Conservation (phyloP, 1,139 yeast species). For the Geotrichum phurueaensis region DNA sequence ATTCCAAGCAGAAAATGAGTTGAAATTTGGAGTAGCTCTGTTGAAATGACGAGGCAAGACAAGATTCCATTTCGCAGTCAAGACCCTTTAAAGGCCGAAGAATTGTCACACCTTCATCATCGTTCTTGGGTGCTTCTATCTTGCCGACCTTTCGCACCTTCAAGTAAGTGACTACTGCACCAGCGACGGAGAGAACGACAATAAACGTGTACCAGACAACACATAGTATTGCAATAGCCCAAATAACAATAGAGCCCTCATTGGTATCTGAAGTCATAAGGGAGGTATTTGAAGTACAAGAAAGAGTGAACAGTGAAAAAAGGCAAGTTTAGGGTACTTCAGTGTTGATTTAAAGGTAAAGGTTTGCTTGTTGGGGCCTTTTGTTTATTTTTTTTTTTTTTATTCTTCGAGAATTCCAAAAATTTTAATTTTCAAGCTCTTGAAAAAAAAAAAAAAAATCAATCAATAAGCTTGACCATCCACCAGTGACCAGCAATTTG, state of each 20-base stretch:
- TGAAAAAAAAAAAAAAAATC: not conserved
- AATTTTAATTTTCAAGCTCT: not conserved
- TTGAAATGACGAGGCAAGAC: slow-evolving; percentile 60
- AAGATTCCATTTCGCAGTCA: slow-evolving; percentile 66
- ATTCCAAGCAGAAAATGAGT: slow-evolving; percentile 70
- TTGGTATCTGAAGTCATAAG: not conserved
- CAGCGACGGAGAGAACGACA: slow-evolving; percentile 19
- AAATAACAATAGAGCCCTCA: not conserved
- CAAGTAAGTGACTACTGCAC: slow-evolving; percentile 14
- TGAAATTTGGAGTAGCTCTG: slow-evolving; percentile 72
- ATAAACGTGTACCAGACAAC: slow-evolving; percentile 24
- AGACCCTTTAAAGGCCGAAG: slow-evolving; percentile 78
- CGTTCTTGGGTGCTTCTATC: not conserved
- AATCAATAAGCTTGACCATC: not conserved
- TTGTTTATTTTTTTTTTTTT: not conserved
- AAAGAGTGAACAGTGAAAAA: not conserved
- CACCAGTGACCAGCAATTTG: not conserved
- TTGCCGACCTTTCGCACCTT: not conserved
- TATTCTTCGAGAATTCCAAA: not conserved
- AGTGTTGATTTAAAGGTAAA: not conserved
- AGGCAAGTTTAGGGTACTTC: not conserved
- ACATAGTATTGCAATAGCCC: not conserved
- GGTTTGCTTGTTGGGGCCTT: not conserved
- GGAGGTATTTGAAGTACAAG: not conserved
- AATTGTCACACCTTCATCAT: slow-evolving; percentile 58